Conservation (phyloP, 305 asterid genomes). For the Plantago coronopus region DNA sequence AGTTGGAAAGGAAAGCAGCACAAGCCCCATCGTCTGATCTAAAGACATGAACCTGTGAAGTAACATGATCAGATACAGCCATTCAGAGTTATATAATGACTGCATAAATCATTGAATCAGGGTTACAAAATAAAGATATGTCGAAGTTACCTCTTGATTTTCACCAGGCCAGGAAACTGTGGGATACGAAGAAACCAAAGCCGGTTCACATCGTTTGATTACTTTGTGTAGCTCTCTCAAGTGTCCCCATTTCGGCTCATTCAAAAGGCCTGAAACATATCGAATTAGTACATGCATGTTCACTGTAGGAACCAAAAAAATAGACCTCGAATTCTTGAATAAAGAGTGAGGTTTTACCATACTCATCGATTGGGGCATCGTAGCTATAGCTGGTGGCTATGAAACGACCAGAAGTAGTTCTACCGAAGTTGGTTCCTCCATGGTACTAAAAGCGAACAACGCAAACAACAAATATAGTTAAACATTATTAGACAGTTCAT, state of each 20-base stretch:
- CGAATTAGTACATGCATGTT: not conserved
- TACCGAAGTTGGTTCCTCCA: conserved; percentile 90
- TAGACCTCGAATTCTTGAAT: not conserved
- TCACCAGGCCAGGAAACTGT: conserved; percentile 55
- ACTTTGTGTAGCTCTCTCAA: conserved; percentile 73
- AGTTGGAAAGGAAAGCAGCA: conserved; percentile 79
- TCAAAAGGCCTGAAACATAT: conserved; percentile 46
- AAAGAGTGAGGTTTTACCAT: conserved; percentile 39
- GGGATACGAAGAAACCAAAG: conserved; percentile 78
- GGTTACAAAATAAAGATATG: not conserved
- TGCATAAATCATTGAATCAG: not conserved
- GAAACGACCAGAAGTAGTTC: conserved; percentile 73
- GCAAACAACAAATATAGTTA: not conserved
- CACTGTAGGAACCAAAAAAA: not conserved
- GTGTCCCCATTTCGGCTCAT: conserved; percentile 79
- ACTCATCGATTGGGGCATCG: conserved; percentile 89
- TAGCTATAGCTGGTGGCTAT: conserved; percentile 83
- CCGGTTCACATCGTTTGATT: conserved; percentile 72
- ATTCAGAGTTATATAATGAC: conserved; percentile 12
- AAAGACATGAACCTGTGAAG: conserved; percentile 69
- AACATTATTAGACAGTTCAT: too few relatives aligned
- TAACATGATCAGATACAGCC: not conserved
- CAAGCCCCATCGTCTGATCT: conserved; percentile 61
- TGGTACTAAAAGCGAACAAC: conserved; percentile 55
- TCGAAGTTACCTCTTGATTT: conserved; percentile 61